Conservation (phyloP, 2,329 filamentous ascomycete genomes). For the Monilinia laxa region DNA sequence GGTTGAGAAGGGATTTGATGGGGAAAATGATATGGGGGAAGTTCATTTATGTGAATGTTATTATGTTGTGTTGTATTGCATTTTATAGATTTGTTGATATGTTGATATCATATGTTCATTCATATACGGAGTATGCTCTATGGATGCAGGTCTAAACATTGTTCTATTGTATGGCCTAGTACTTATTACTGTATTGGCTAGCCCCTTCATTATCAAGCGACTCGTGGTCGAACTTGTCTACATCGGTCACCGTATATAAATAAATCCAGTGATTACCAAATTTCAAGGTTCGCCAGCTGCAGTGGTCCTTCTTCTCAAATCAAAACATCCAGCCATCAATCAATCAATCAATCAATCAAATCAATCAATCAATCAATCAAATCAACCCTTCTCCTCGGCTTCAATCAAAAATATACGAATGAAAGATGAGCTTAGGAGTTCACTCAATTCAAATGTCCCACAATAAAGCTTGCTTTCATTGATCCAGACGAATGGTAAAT, state of each 20-base stretch:
- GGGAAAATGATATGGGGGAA: neutral
- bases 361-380: neutral
- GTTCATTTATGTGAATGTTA: no score
- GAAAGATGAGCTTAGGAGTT: neutral
- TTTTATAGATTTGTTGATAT: no score
- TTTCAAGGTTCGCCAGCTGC: neutral
- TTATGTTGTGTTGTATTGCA: no score
- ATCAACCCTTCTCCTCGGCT: neutral
- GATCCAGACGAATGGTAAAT: neutral
- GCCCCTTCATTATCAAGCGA: neutral
- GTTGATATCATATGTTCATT: no score
- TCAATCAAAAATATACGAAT: neutral
- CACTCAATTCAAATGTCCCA: neutral
- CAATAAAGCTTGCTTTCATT: slow-evolving; percentile 2
- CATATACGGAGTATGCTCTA: no score
- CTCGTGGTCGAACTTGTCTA: neutral
- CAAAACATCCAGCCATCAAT: slow-evolving; percentile 3
- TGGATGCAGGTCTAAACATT: no score
- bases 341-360: neutral
- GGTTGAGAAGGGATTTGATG: neutral
- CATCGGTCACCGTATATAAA: neutral
- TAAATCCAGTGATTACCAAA: neutral
- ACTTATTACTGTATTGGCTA: neutral
- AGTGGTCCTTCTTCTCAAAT: neutral
- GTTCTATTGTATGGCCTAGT: no score